phyloP scores from a whole-genome alignment of 2,329 filamentous ascomycete species.

The Venturia nashicola region DNA sequence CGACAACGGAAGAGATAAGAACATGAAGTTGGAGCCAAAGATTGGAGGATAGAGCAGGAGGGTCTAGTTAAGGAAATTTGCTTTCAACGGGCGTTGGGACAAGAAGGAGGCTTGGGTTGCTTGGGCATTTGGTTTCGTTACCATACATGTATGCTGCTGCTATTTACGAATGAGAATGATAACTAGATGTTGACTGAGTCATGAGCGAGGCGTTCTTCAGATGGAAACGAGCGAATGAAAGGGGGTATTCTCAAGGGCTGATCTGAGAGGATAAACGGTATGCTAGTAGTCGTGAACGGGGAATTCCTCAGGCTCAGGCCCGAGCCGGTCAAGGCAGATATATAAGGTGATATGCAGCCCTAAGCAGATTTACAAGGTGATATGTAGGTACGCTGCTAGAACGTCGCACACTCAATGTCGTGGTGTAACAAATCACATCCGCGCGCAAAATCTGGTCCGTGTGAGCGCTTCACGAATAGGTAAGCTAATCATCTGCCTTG shows the following conservation, averaged over 20 bases:
- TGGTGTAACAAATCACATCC: neutral
- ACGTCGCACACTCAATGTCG: neutral
- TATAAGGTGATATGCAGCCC: neutral
- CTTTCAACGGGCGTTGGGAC: neutral
- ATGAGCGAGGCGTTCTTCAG: neutral
- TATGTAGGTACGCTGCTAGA: neutral
- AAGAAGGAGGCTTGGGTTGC: neutral
- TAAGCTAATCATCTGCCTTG: neutral
- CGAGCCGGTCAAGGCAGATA: neutral
- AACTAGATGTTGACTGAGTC: neutral
- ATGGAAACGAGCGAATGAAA: neutral
- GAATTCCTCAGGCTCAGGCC: neutral
- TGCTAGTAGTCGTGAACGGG: neutral
- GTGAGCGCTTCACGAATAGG: neutral
- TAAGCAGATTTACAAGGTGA: neutral
- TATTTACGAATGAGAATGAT: neutral
- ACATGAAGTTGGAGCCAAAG: neutral
- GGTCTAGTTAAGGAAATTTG: neutral
- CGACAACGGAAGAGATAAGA: neutral
- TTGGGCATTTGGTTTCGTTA: neutral
- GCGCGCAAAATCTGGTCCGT: neutral
- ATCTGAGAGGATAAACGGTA: neutral
- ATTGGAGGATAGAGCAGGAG: neutral
- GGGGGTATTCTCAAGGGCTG: neutral
- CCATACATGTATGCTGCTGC: neutral